phyloP scores from a whole-genome alignment of 306 rosid species.

The Castanea crenata region DNA sequence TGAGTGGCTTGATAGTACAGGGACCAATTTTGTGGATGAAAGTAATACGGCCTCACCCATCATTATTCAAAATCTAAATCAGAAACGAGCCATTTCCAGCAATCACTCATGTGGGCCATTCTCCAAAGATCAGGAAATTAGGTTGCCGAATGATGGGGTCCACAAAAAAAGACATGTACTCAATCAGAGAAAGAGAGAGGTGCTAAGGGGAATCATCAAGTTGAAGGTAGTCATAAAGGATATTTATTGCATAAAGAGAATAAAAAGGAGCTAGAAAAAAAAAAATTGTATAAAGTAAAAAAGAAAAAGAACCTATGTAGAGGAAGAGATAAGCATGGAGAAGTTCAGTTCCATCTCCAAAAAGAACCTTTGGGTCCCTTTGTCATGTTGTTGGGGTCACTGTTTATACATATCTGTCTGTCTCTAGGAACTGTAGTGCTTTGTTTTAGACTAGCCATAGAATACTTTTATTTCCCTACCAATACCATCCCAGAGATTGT shows the following conservation, averaged over 20 bases:
- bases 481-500: constrained; percentile 29
- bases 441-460: constrained; percentile 35
- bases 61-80: constrained; percentile 33
- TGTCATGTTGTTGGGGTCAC: constrained; percentile 71
- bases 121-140: constrained; percentile 58
- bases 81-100: constrained; percentile 46
- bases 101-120: constrained; percentile 63
- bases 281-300: neutral
- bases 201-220: constrained; percentile 51
- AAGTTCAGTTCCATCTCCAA: constrained; percentile 62
- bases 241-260: constrained; percentile 45
- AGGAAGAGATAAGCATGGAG: constrained; percentile 64
- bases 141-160: constrained; percentile 64
- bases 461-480: constrained; percentile 24
- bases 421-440: constrained; percentile 39
- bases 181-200: constrained; percentile 49
- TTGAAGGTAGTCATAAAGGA: constrained; percentile 40
- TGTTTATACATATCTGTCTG: constrained; percentile 45
- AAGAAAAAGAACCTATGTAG: constrained; percentile 9
- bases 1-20: constrained; percentile 22
- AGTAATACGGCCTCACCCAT: constrained; percentile 23
- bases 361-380: constrained; percentile 49
- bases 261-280: constrained; percentile 6
- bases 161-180: constrained; percentile 58
- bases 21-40: constrained; percentile 23